Base-by-base conservation (phyloP, 805 yeast species). In the Wickerhamomyces kurtzmanii region DNA sequence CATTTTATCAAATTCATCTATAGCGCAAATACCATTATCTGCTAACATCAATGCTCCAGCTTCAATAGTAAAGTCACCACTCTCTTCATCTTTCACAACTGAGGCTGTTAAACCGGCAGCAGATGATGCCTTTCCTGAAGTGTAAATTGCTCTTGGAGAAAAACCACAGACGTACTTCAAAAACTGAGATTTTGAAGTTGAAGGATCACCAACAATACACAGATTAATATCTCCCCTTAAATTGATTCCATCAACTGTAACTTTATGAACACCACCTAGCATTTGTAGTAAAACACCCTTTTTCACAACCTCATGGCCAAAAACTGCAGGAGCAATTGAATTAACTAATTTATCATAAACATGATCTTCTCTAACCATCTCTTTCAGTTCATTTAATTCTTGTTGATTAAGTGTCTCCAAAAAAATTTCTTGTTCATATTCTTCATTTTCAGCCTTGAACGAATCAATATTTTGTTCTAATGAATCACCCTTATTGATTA, bases 91-190 rank as follows among this genome's bases (percentile, higher is more conserved):
- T 51, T 81, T 83, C 9, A 91, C 94, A 15, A 89, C 98, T 1
- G 97, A 94, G 1, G 98, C 98, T 3, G 98, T 89, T 45, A 89
- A 66, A 65, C 98, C 98, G 7, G 98, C 98, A 5, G 98, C 98
- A 3, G 97, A 77, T 0, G 96, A 87, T 0, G 98, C 97, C 52
- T 89, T 89, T 55, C 98, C 98, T 0, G 97, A 87, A 1, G 98
- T 91, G 48, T 91, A 89, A 19, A 89, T 87, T 3, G 97, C 83
- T 45, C 98, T 71, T 17, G 97, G 97, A 12, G 93, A 72, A 52
- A 89, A 85, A 1, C 82, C 73, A 42, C 86, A 79, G 10, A 91
- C 94, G 53, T 91, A 91, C 55, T 91, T 91, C 50, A 89, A 63
- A 49, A 89, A 89, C 54, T 89, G 98, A 1, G 96, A 87, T 54